Evolutionary conservation across 176 grass and related monocot species (phyloP), one percentile per base, ranked within the genome.

Genomic region (Triticum turgidum): DNA sequence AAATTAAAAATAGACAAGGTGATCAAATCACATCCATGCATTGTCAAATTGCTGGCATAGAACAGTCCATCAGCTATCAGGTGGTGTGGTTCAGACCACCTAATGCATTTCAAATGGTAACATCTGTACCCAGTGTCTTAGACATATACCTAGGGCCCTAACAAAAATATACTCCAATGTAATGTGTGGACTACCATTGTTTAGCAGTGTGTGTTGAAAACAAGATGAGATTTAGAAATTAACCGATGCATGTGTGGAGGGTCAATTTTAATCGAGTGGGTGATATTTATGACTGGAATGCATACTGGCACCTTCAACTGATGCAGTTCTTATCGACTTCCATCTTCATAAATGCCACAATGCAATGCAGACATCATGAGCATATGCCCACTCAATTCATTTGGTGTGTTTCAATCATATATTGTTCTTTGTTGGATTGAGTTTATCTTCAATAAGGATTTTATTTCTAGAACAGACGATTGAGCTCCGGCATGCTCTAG

Each of bases 381-480:
- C 4, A 76, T 54, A 11, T 54, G 73, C 30, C 51, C 2, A 77
- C 21, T 35, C 49, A 34, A 77, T 51, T 58, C 49, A 77, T 77
- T 77, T 21, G 9, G 18, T 1, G 17, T 2, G 51, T 77, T 61
- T 22, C 29, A 45, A 80, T 27, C 30, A 5, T 61, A 73, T 61
- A 22, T 73, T 73, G 81, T 14, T 73, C 24, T 24, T 73, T 62
- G 69, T 10, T 74, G 47, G 25, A 52, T 76, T 30, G 22, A 69
- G 64, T 29, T 44, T 65, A 49, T 67, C 21, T 29, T 54, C 61
- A 61, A 25, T 77, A 8, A 6, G 39, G 12, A 73, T 52, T 51
- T 70, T 54, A 39, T 86, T 80, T 79, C 76, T 76, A 79, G 32
- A 69, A 21, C n/a, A 41, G 45, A 69, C n/a, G 69, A 61, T n/a